Evolutionary conservation across 2,329 filamentous ascomycete species (phyloP).

Genomic region (Pezicula neosporulosa): DNA sequence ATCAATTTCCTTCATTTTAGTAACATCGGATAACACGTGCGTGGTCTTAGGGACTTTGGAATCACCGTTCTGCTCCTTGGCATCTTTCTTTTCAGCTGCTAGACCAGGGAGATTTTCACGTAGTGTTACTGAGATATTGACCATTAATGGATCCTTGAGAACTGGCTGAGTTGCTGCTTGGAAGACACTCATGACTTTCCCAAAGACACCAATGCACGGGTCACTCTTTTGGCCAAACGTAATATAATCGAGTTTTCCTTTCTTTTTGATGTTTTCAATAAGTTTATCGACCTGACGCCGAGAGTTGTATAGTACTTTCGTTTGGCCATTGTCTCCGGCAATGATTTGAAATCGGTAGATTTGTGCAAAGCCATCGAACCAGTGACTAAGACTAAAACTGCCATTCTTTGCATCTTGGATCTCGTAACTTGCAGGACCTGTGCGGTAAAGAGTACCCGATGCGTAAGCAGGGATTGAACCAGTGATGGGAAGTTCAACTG

Average conservation of each 20-base stretch:
- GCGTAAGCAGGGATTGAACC: conserved; percentile 70
- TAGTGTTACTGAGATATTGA: conserved; percentile 1
- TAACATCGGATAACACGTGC: conserved; percentile 41
- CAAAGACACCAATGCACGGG: conserved; percentile 70
- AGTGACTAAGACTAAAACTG: conserved; percentile 2
- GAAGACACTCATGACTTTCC: conserved; percentile 63
- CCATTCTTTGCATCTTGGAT: not conserved
- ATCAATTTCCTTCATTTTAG: conserved; percentile 58
- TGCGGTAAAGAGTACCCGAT: conserved; percentile 70
- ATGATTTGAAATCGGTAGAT: conserved; percentile 71
- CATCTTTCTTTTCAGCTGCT: not conserved
- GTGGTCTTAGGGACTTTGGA: too few species aligned
- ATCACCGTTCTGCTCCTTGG: too few species aligned
- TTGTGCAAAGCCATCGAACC: conserved; percentile 67
- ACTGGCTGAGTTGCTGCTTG: not conserved
- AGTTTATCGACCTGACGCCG: conserved; percentile 63
- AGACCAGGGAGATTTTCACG: conserved; percentile 2
- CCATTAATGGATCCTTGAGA: not conserved
- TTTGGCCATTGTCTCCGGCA: conserved; percentile 30
- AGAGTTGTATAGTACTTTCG: conserved; percentile 66
- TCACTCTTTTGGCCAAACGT: conserved; percentile 72
- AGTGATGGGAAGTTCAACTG: conserved; percentile 58
- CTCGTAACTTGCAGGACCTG: conserved; percentile 55
- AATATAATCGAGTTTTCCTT: conserved; percentile 52
- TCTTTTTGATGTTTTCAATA: conserved; percentile 55